Conservation (phyloP, 345 rosid genomes). For the Sonneratia caseolaris region DNA sequence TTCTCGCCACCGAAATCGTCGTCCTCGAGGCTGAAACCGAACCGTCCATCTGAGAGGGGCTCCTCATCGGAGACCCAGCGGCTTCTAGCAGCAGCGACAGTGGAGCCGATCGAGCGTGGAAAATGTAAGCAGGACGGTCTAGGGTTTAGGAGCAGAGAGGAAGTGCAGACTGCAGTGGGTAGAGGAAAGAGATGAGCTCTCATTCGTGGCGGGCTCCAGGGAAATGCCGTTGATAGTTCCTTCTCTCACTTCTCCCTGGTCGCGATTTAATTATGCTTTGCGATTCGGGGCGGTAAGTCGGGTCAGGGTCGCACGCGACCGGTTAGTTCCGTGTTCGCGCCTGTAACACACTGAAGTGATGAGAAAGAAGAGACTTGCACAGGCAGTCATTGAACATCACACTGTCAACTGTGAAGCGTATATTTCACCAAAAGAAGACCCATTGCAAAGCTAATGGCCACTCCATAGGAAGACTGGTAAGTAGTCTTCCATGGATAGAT, state of each 20-base stretch:
- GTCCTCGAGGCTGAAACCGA: background rate
- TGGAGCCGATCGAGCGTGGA: background rate
- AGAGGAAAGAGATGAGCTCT: background rate
- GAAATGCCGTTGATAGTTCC: background rate
- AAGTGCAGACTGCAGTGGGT: background rate
- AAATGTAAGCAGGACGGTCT: background rate
- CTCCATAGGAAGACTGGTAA: too few relatives aligned
- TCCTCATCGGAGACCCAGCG: background rate
- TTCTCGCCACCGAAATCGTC: conserved; percentile 14
- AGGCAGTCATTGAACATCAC: too few relatives aligned
- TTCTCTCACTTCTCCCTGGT: background rate
- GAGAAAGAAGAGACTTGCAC: too few relatives aligned
- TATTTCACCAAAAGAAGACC: too few relatives aligned
- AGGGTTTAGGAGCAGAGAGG: conserved; percentile 1
- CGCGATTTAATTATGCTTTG: background rate
- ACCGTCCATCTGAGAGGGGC: background rate
- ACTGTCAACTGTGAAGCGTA: too few relatives aligned
- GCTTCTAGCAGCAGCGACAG: background rate
- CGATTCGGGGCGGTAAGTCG: too few relatives aligned
- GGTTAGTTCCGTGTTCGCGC: too few relatives aligned
- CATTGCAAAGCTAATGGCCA: too few relatives aligned
- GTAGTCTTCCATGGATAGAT: too few relatives aligned
- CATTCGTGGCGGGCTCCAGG: background rate
- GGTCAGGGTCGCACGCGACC: too few relatives aligned
- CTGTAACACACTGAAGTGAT: too few relatives aligned